Evolutionary conservation across 306 rosid genomes (phyloP).

Genomic region (Gillenia trifoliata): DNA sequence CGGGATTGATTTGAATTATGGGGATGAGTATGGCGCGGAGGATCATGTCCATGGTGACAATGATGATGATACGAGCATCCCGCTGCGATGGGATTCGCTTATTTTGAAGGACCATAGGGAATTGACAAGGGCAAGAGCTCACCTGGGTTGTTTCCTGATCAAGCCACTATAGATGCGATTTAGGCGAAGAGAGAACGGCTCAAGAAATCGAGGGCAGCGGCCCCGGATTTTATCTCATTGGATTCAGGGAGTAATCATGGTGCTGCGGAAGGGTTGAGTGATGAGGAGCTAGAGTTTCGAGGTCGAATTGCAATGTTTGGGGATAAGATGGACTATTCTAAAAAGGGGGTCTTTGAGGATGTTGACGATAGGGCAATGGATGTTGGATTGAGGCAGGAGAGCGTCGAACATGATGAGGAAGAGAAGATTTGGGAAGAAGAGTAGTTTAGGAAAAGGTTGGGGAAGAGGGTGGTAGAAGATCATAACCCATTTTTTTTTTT

Average conservation of each 20-base stretch:
- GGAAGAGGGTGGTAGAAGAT: conserved; percentile 79
- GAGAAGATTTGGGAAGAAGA: conserved; percentile 93
- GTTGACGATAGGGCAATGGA: conserved; percentile 50
- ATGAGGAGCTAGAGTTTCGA: conserved; percentile 79
- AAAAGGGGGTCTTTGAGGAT: conserved; percentile 89
- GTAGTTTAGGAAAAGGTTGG: conserved; percentile 89
- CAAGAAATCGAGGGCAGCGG: conserved; percentile 62
- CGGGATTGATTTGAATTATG: no score
- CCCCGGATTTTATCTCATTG: conserved; percentile 70
- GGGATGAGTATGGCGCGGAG: no score
- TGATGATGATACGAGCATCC: conserved; percentile 45
- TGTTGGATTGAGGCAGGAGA: conserved; percentile 31
- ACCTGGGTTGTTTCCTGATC: conserved; percentile 55
- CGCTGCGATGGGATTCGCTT: conserved; percentile 66
- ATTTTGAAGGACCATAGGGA: conserved; percentile 54
- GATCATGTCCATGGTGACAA: no score
- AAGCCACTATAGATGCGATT: conserved; percentile 64
- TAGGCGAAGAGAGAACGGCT: conserved; percentile 73
- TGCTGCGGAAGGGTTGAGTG: conserved; percentile 82
- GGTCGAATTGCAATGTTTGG: conserved; percentile 81
- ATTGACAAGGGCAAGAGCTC: conserved; percentile 39
- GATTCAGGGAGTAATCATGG: conserved; percentile 91
- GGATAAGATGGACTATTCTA: conserved; percentile 55
- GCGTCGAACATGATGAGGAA: conserved; percentile 25
- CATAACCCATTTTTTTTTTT: no score